These are phyloP conservation scores for Chlamydomonas incerta DNA, from an alignment of 139 green algal genomes.

Conservation along the genomic window DNA sequence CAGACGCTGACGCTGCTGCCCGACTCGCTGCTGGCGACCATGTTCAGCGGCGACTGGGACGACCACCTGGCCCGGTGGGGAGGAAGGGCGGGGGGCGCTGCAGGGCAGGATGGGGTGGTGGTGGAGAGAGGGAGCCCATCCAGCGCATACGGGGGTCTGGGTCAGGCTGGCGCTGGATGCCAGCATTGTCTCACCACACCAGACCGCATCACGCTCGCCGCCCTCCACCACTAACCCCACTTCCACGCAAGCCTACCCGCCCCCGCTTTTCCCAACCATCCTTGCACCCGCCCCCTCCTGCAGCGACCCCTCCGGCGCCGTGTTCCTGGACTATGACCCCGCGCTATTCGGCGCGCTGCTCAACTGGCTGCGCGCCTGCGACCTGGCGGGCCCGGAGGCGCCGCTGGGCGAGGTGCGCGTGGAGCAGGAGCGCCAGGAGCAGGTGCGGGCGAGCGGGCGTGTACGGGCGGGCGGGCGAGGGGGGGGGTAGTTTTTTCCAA, in stretches of 20 bases:
- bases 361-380: constrained; percentile 15
- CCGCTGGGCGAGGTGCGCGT: constrained; percentile 11
- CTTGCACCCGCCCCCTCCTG: not conserved
- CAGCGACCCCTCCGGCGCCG: constrained; percentile 8
- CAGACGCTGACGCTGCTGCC: constrained; percentile 23
- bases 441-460: not conserved
- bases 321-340: constrained; percentile 41
- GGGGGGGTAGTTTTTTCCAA: too few species aligned
- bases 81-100: not conserved
- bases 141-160: too few species aligned
- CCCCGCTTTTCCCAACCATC: too few species aligned
- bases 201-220: not conserved
- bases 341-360: not conserved
- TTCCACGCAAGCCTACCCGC: too few species aligned
- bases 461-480: too few species aligned
- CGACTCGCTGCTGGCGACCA: constrained; percentile 25
- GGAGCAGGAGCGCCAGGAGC: constrained; percentile 2
- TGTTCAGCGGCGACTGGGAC: constrained; percentile 34
- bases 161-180: too few species aligned
- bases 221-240: not conserved
- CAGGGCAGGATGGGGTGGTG: too few species aligned
- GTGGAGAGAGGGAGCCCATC: too few species aligned
- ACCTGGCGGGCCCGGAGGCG: constrained; percentile 6
- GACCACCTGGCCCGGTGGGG: constrained; percentile 20
- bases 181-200: too few species aligned